Base-by-base conservation (phyloP, 352 stramenopile species). In the Pythium aphanidermatum region DNA sequence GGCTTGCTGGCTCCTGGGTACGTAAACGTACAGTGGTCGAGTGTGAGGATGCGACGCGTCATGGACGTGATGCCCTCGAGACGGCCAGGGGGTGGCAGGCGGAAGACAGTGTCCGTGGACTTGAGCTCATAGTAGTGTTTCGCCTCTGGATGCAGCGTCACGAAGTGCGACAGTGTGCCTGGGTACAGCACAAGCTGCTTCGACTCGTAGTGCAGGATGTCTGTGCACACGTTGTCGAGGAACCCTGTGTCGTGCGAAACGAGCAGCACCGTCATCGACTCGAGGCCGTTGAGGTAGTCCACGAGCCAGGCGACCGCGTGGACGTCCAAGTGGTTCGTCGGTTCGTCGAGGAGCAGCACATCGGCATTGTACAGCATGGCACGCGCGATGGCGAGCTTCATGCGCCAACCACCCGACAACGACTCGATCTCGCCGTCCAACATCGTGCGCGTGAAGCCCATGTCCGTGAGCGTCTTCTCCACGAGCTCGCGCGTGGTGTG, bases 261-360 rank as follows among this genome's bases (percentile, higher is more conserved):
- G 48, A 98, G 93, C 63, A 98, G 92, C 55, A 85, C 86, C 29
- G 95, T 98, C 51, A 98, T 96, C 45, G 92, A 74, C 21, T 84
- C 91, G 25, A 98, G 80, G 17, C 82, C 95, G 73, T 97, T 97
- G 21, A 98, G 53, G 79, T 98, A 99, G 50, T 93, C 85, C 54
- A 97, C 96, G 21, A 99, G 74, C 95, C 95, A 99, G 29, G 93
- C 86, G 50, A 99, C 94, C 45, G 97, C 97, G 63, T 97, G 96
- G 25, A 98, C 94, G 68, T 97, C 91, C 60, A 97, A 79, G 67
- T 98, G 91, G 63, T 97, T 97, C 16, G 90, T 97, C 16, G 92
- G 93, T 70, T 98, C 92, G 64, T 98, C 92, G 33, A 97, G 68
- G 24, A 98, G 58, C 32, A 98, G 71, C 55, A 99, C 96, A 66